Percentiles rank a stretch among this genome's conserved stretches.
These are phyloP conservation scores for Aspergillus ibericus DNA, from an alignment of 2,329 filamentous ascomycete species.

Conservation along the genomic window DNA sequence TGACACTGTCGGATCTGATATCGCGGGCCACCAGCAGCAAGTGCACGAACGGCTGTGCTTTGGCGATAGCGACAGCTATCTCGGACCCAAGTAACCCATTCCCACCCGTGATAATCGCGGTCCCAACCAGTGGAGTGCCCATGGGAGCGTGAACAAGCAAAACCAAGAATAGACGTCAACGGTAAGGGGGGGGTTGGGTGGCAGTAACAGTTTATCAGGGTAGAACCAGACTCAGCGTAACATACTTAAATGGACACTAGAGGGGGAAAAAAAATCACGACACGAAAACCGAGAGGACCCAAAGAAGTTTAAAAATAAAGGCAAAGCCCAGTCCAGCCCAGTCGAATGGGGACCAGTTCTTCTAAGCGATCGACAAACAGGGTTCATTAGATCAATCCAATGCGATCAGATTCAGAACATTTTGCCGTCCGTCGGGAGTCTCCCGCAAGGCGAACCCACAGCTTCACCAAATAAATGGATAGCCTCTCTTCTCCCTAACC, in stretches of 20 bases:
- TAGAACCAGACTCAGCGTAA: neutral
- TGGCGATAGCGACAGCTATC: slow-evolving; percentile 37
- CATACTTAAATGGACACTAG: neutral
- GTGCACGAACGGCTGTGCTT: slow-evolving; percentile 38
- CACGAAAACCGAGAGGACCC: neutral
- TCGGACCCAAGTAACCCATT: slow-evolving; percentile 38
- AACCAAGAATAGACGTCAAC: neutral
- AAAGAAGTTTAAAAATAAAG: neutral
- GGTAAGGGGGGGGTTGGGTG: neutral
- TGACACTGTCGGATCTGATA: slow-evolving; percentile 31
- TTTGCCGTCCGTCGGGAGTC: neutral
- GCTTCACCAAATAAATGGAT: neutral
- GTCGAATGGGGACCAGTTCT: neutral
- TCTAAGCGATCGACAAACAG: neutral
- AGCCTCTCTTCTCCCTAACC: neutral
- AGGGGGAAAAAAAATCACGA: neutral
- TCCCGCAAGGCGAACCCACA: neutral
- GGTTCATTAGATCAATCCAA: neutral
- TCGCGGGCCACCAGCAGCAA: slow-evolving; percentile 34
- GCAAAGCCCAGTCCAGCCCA: neutral
- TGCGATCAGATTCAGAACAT: neutral
- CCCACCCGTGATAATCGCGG: slow-evolving; percentile 40
- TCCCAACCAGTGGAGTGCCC: slow-evolving; percentile 37
- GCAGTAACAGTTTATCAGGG: neutral
- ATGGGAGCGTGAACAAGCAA: slow-evolving; percentile 18